Evolutionary conservation across 139 green algal genomes (phyloP).

Genomic region (Closterium sp.): DNA sequence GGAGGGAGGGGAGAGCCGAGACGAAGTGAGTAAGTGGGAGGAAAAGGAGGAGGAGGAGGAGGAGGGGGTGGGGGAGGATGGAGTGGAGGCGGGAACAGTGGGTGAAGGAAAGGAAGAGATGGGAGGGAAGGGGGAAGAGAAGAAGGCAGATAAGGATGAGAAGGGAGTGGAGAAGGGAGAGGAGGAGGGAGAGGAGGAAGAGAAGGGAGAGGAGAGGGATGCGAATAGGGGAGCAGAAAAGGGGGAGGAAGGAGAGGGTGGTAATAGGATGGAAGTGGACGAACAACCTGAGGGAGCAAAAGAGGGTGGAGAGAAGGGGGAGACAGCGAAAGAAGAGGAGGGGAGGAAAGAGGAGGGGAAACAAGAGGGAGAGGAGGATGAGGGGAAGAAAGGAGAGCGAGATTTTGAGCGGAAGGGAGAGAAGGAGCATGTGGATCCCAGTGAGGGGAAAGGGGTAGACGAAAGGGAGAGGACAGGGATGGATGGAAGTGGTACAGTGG

Average conservation of each 20-base stretch:
- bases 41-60: not conserved
- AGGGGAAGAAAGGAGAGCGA: no score
- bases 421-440: no score
- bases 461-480: no score
- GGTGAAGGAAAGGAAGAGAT: not conserved
- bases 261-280: not conserved
- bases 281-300: no score
- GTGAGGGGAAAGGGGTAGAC: no score
- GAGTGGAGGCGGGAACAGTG: not conserved
- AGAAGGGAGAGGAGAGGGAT: not conserved
- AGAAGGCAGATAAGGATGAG: not conserved
- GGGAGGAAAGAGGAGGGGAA: not conserved
- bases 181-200: conserved; percentile 6
- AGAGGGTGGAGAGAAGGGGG: no score
- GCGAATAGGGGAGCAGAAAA: not conserved
- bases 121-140: not conserved
- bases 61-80: not conserved
- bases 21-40: not conserved
- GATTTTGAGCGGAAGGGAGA: no score
- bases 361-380: no score
- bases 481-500: no score
- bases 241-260: not conserved
- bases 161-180: not conserved
- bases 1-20: no score
- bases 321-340: not conserved